Evolutionary conservation across 2,329 filamentous ascomycete species (phyloP).

Genomic region (Colletotrichum euphorbiae): DNA sequence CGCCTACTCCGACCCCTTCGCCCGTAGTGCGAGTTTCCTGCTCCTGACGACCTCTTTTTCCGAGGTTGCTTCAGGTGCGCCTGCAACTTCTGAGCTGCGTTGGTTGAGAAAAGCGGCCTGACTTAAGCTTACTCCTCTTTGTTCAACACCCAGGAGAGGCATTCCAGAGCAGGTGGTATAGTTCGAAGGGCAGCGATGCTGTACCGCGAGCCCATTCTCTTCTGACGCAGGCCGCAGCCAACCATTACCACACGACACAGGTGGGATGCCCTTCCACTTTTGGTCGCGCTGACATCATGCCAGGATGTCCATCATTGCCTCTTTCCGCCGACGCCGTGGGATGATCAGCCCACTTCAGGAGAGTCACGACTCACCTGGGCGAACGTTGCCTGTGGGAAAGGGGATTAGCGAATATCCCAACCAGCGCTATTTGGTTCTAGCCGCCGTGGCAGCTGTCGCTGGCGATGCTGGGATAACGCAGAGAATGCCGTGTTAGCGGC

Average conservation of each 20-base stretch:
- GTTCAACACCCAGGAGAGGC: no score
- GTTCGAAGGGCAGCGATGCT: no score
- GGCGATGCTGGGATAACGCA: not conserved
- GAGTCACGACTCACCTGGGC: conserved; percentile 29
- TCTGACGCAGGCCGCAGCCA: conserved; percentile 20
- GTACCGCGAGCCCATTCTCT: not conserved
- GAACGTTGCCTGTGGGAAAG: not conserved
- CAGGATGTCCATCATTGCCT: conserved; percentile 27
- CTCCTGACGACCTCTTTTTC: not conserved
- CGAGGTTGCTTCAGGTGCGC: no score
- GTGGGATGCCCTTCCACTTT: conserved; percentile 27
- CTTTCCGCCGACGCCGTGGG: conserved; percentile 10
- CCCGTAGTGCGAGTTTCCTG: not conserved
- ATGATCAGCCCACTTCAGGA: conserved; percentile 19
- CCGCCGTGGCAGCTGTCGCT: not conserved
- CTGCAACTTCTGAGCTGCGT: no score
- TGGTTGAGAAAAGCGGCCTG: no score
- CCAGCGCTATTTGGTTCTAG: not conserved
- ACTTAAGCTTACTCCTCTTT: not conserved
- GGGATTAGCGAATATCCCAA: not conserved
- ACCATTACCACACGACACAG: conserved; percentile 11
- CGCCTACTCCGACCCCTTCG: not conserved
- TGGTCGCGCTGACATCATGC: conserved; percentile 19
- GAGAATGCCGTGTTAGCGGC: not conserved
- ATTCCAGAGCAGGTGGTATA: no score